Evolutionary conservation across 495 filamentous ascomycete species (phyloP).

Genomic region (Neurospora sublineolata): DNA sequence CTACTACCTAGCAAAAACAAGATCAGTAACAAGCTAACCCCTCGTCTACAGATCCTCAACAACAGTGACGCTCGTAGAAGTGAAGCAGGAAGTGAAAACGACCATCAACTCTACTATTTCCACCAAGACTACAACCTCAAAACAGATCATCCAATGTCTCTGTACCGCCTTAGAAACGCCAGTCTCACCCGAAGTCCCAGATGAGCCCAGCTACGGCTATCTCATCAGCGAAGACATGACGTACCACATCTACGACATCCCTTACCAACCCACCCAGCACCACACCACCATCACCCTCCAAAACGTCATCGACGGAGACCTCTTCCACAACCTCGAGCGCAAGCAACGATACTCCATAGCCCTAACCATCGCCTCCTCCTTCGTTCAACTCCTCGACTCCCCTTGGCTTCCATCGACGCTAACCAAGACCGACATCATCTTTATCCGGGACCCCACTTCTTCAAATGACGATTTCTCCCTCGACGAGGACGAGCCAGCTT

Average conservation of each 20-base stretch:
- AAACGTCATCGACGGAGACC: conserved; percentile 4
- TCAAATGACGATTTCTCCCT: neutral
- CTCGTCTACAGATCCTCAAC: neutral
- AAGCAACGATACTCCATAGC: conserved; percentile 6
- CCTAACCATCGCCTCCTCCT: conserved; percentile 11
- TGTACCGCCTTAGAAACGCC: neutral
- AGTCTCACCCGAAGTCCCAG: rapidly evolving
- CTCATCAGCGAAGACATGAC: neutral
- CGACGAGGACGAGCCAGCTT: neutral
- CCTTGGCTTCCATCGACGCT: conserved; percentile 7
- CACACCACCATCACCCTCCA: conserved; percentile 5
- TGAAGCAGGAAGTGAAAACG: neutral
- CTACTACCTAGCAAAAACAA: neutral
- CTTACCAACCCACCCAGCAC: neutral
- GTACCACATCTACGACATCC: conserved; percentile 9
- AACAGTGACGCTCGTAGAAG: neutral
- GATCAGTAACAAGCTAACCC: neutral
- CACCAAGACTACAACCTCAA: neutral
- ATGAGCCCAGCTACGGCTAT: conserved; percentile 5
- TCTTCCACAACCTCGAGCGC: conserved; percentile 1
- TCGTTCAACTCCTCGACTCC: conserved; percentile 10
- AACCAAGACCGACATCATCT: conserved; percentile 1
- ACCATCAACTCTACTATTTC: neutral
- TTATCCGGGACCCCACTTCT: neutral
- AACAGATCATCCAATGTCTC: neutral